Percentiles rank a stretch among this genome's conserved stretches.
Conservation (phyloP, 1,284 basidiomycete genomes). For the Trametes sp. region DNA sequence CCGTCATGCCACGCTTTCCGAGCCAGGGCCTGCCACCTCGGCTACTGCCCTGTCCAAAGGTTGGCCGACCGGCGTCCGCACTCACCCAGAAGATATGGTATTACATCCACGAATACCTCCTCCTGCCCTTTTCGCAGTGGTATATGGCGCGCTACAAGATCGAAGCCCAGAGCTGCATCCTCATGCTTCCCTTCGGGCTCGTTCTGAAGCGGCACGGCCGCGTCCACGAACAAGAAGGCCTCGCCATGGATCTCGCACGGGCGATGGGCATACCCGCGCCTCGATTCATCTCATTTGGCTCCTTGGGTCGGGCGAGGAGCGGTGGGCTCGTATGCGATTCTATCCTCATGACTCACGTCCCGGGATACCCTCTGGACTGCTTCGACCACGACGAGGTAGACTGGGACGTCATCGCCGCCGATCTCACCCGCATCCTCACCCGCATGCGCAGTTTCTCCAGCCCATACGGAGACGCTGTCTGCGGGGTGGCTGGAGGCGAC, state of each 20-base stretch:
- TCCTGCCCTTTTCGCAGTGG: conserved; percentile 9
- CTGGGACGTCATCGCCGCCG: conserved; percentile 12
- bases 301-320: background rate
- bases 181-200: conserved; percentile 18
- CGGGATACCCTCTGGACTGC: conserved; percentile 5
- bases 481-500: conserved; percentile 21
- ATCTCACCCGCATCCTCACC: conserved; percentile 14
- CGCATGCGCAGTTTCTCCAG: conserved; percentile 24
- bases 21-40: background rate
- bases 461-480: conserved; percentile 19
- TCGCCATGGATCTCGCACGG: conserved; percentile 27
- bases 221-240: conserved; percentile 25
- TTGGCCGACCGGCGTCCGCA: conserved; percentile 14
- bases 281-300: conserved; percentile 23
- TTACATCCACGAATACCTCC: conserved; percentile 18
- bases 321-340: conserved; percentile 8
- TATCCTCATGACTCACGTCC: conserved; percentile 26
- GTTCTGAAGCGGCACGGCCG: conserved; percentile 15
- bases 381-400: conserved; percentile 13
- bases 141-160: background rate
- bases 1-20: background rate
- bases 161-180: background rate
- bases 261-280: conserved; percentile 31
- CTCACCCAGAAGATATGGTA: conserved; percentile 13
- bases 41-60: conserved; percentile 9